Percentiles rank a stretch among this genome's conserved stretches.
phyloP scores from a whole-genome alignment of 1,139 yeast genomes.

The Suhomyces ambrosiae region DNA sequence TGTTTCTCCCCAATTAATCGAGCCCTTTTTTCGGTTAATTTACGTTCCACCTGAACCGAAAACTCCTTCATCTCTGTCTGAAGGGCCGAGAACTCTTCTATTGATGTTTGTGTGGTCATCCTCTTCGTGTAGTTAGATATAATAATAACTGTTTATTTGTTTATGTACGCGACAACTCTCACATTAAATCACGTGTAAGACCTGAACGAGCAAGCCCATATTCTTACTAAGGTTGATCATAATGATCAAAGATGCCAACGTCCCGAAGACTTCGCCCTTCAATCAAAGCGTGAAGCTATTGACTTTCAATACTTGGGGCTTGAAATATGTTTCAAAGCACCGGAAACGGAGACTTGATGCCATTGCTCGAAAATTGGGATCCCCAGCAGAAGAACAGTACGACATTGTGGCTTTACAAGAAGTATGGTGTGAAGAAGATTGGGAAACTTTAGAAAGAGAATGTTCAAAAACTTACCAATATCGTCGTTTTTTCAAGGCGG shows the following conservation, averaged over 20 bases:
- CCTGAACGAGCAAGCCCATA: too few species aligned
- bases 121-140: too few species aligned
- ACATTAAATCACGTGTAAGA: conserved; percentile 2
- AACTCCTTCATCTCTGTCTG: conserved; percentile 36
- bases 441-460: conserved; percentile 57
- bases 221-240: not conserved
- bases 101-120: conserved; percentile 16
- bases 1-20: conserved; percentile 33
- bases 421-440: conserved; percentile 87
- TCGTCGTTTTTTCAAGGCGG: conserved; percentile 72
- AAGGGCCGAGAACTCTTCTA: conserved; percentile 31
- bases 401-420: conserved; percentile 92
- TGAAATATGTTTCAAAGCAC: conserved; percentile 74
- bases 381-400: conserved; percentile 49
- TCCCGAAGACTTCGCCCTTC: conserved; percentile 1
- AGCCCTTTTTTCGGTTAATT: conserved; percentile 29
- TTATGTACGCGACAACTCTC: conserved; percentile 2
- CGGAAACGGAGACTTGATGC: conserved; percentile 68
- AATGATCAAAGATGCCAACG: conserved; percentile 3
- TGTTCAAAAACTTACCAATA: conserved; percentile 60
- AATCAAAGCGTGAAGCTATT: conserved; percentile 33
- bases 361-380: conserved; percentile 67
- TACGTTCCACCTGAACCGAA: conserved; percentile 27
- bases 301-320: conserved; percentile 86
- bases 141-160: not conserved